These are phyloP conservation scores for Fusarium succisae DNA, from an alignment of 2,329 filamentous ascomycete species.

Conservation along the genomic window DNA sequence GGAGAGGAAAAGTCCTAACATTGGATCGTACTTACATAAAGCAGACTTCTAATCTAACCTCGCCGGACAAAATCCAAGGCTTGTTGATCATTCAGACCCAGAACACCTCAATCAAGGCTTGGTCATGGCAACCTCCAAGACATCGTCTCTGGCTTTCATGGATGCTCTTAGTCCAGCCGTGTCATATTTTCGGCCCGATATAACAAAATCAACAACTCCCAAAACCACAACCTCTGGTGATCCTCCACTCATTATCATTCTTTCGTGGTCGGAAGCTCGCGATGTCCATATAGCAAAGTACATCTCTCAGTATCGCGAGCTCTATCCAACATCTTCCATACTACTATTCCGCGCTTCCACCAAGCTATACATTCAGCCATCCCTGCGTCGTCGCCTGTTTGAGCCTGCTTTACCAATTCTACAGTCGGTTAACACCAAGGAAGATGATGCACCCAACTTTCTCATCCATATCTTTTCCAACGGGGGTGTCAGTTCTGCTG, in stretches of 20 bases:
- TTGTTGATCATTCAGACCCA: not conserved
- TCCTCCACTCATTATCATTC: conserved; percentile 59
- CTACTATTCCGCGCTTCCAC: conserved; percentile 57
- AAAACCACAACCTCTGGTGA: conserved; percentile 15
- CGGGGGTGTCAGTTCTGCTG: conserved; percentile 57
- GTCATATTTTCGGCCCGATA: conserved; percentile 44
- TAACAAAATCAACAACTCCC: not conserved
- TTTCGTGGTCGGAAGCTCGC: conserved; percentile 62
- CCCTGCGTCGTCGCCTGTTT: conserved; percentile 47
- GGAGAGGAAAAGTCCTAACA: not conserved
- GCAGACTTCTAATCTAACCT: too few species aligned
- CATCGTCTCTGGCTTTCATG: conserved; percentile 48
- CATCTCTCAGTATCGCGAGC: conserved; percentile 53
- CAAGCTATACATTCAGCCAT: conserved; percentile 48
- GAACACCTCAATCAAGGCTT: not conserved
- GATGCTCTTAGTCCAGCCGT: conserved; percentile 50
- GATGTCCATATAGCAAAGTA: conserved; percentile 63
- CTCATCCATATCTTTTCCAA: conserved; percentile 64
- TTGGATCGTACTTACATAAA: not conserved
- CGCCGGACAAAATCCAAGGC: not conserved
- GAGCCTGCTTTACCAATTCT: conserved; percentile 54
- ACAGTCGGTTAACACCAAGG: conserved; percentile 40
- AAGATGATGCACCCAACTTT: conserved; percentile 43
- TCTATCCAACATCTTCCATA: conserved; percentile 57
- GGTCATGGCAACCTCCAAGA: conserved; percentile 43